Base-by-base conservation (phyloP, 192 early-diverging fungal genomes). In the Entophlyctis luteolus region DNA sequence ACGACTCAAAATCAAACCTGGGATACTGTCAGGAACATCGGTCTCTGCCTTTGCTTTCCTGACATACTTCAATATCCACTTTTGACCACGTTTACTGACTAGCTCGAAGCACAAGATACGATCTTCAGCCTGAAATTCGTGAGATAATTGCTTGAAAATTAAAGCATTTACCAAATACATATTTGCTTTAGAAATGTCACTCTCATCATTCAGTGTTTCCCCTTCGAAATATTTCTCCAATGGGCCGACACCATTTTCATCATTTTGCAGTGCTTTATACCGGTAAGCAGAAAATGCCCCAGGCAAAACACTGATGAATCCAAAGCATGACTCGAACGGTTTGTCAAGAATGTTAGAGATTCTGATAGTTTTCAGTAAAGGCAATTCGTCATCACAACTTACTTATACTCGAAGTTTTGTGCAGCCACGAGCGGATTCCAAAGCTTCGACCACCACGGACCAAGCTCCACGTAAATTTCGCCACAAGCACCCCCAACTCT, bases 311-410 rank as follows among this genome's bases (percentile, higher is more conserved):
- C 91, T 89, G 63, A 96, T 96, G 79, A 93, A 93, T 25, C 94
- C 94, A 85, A 91, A 92, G 29, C 91, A 83, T 12, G 90, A 91
- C 68, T 93, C 91, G 29, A 93, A 48, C 20, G 90, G 90, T 55
- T 91, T 91, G 65, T 91, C 90, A n/a, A 91, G 75, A 73, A 91
- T 91, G 67, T 84, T 84, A 46, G 87, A 89, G 84, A 96, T 96
- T 91, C 73, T 88, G 79, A 8, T 3, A 65, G 1, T 22, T 16
- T 18, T 12, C 18, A 34, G 25, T 28, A 54, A 2, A 46, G 16
- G 16, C 45, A 46, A 16, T 46, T 46, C 16, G 16, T 16, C 12
- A 45, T 14, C 8, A 1, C 8, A 2, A 56, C 70, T 56, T 53
- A 73, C 68, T 95, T 96, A 77, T 91, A 91, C 73, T 91, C 90